phyloP scores from a whole-genome alignment of 23 red algal genomes.

The Pyropia yezoensis region DNA sequence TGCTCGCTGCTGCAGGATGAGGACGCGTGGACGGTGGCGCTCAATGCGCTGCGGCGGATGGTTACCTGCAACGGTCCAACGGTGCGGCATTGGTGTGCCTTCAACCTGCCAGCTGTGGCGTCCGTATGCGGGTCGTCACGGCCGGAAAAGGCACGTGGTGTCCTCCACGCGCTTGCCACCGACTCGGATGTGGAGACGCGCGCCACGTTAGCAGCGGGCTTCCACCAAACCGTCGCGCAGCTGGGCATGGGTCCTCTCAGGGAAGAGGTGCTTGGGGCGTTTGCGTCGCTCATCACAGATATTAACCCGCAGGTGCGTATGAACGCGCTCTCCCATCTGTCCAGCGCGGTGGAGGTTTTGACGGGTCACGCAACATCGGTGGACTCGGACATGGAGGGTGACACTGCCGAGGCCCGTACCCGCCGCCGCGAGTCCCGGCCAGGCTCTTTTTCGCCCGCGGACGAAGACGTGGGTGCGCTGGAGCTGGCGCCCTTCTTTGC shows the following conservation, averaged over 20 bases:
- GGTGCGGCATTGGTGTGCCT: slow-evolving; percentile 73
- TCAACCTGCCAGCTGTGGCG: slow-evolving; percentile 67
- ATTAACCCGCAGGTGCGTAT: slow-evolving; percentile 45
- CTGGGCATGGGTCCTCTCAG: slow-evolving; percentile 14
- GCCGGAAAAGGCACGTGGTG: slow-evolving; percentile 16
- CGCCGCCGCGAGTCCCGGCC: no score
- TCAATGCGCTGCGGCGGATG: slow-evolving; percentile 49
- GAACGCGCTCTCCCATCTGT: slow-evolving; percentile 41
- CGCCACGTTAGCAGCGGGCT: slow-evolving; percentile 41
- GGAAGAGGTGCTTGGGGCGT: slow-evolving; percentile 18
- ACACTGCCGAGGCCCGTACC: no score
- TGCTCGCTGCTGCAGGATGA: slow-evolving; percentile 15
- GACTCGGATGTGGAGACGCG: slow-evolving; percentile 71
- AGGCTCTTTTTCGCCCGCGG: neutral
- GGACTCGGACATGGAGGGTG: no score
- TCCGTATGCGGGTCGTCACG: slow-evolving; percentile 11
- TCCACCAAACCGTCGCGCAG: slow-evolving; percentile 24
- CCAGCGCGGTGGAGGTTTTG: slow-evolving; percentile 13
- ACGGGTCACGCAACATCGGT: neutral
- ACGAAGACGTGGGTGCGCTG: slow-evolving; percentile 15
- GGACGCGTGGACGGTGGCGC: slow-evolving; percentile 23
- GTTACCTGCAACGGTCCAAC: slow-evolving; percentile 64
- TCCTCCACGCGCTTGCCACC: slow-evolving; percentile 25
- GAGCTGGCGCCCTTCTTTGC: slow-evolving; percentile 43
- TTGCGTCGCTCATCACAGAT: slow-evolving; percentile 39